Evolutionary conservation across 176 grass and related monocot genomes (phyloP).

Genomic region (Musa beccarii): DNA sequence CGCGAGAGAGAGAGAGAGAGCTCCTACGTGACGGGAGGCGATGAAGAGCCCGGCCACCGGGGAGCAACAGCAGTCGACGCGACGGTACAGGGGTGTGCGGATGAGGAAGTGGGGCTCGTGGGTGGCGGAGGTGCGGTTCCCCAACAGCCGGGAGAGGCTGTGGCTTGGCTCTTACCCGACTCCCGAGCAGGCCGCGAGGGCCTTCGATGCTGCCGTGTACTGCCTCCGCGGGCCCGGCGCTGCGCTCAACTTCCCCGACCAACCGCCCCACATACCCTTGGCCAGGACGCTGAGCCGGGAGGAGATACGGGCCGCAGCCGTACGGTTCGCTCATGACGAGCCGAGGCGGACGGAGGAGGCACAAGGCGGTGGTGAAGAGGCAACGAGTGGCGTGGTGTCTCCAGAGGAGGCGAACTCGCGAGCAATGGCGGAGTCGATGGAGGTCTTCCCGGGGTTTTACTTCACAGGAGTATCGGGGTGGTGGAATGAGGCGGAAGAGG

Average conservation of each 20-base stretch:
- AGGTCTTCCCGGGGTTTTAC: not conserved
- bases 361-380: too few species aligned
- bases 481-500: not conserved
- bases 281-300: not conserved
- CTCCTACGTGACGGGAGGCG: too few species aligned
- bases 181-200: not conserved
- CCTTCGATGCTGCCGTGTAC: conserved; percentile 7
- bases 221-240: conserved; percentile 12
- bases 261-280: not conserved
- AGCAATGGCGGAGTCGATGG: not conserved
- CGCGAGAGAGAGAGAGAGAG: too few species aligned
- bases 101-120: conserved; percentile 7
- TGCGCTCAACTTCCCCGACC: conserved; percentile 10
- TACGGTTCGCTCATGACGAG: not conserved
- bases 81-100: not conserved
- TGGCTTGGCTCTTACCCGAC: conserved; percentile 7
- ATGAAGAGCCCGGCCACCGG: too few species aligned
- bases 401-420: not conserved
- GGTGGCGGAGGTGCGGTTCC: conserved; percentile 13
- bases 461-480: not conserved
- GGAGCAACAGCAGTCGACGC: not conserved
- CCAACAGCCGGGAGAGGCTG: conserved; percentile 11
- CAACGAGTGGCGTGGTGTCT: too few species aligned
- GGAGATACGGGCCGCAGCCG: not conserved
- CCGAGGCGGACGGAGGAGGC: not conserved